A percentile compares a stretch with the other conserved stretches of the same genome.
Conservation (phyloP, 176 grass and related monocot genomes). For the Lolium perenne region DNA sequence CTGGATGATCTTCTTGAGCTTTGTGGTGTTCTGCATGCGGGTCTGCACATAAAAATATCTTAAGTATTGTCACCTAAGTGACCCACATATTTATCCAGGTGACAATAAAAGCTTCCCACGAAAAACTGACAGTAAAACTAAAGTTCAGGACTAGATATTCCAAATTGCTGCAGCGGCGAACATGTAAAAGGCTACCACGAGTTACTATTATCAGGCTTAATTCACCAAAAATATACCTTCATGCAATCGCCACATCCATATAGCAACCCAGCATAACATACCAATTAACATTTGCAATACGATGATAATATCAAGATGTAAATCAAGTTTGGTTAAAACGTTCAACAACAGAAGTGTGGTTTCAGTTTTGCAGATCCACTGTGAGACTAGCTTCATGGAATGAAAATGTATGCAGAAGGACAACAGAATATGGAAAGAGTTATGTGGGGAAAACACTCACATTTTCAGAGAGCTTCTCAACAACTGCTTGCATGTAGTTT, state of each 20-base stretch:
- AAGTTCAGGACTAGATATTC: not conserved
- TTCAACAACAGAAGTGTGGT: not conserved
- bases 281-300: slow-evolving; percentile 1
- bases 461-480: slow-evolving; percentile 94
- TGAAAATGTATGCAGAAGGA: slow-evolving; percentile 13
- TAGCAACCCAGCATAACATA: no score
- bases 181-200: slow-evolving; percentile 12
- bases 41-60: slow-evolving; percentile 60
- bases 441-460: slow-evolving; percentile 51
- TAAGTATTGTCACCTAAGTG: slow-evolving; percentile 18
- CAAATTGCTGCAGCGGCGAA: slow-evolving; percentile 10
- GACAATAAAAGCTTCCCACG: not conserved
- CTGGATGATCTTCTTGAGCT: slow-evolving; percentile 95
- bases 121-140: not conserved
- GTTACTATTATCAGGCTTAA: slow-evolving; percentile 17
- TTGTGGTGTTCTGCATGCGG: slow-evolving; percentile 75
- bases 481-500: slow-evolving; percentile 94
- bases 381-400: not conserved
- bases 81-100: not conserved
- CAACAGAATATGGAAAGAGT: not conserved
- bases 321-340: not conserved
- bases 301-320: not conserved
- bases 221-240: not conserved
- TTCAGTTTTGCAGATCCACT: not conserved
- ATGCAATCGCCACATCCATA: not conserved